Evolutionary conservation across 208 protist genomes (phyloP).

Genomic region (Leishmania turanica): DNA sequence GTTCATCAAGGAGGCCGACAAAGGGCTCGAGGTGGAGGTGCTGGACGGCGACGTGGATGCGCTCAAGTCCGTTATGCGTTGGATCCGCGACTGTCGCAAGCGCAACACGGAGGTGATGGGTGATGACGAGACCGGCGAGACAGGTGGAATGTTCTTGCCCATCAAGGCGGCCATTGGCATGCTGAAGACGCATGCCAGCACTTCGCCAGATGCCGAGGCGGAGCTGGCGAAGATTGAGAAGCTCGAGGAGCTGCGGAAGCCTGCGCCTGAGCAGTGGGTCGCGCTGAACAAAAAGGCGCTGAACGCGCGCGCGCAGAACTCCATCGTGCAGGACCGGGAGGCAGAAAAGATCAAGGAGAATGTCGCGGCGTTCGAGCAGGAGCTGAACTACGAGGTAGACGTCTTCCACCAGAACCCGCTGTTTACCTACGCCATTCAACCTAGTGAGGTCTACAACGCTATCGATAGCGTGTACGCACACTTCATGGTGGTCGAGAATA

Average conservation of each 20-base stretch:
- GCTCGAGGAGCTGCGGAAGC: slow-evolving; percentile 91
- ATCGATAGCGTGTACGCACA: slow-evolving; percentile 83
- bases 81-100: slow-evolving; percentile 93
- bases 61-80: slow-evolving; percentile 92
- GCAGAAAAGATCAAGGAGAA: slow-evolving; percentile 94
- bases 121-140: slow-evolving; percentile 83
- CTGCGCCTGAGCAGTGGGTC: slow-evolving; percentile 92
- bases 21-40: slow-evolving; percentile 92
- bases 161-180: slow-evolving; percentile 92
- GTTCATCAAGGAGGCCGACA: slow-evolving; percentile 94
- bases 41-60: slow-evolving; percentile 90
- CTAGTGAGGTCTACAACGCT: slow-evolving; percentile 78
- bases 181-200: slow-evolving; percentile 90
- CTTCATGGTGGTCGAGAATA: slow-evolving; percentile 85
- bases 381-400: slow-evolving; percentile 72
- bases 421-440: slow-evolving; percentile 88
- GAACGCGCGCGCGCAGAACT: slow-evolving; percentile 93
- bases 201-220: slow-evolving; percentile 70
- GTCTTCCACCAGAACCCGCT: slow-evolving; percentile 84
- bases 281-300: slow-evolving; percentile 93
- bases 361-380: slow-evolving; percentile 76
- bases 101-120: slow-evolving; percentile 87
- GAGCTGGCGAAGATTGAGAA: slow-evolving; percentile 91
- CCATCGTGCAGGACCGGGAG: slow-evolving; percentile 92
- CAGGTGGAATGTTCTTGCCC: slow-evolving; percentile 90